Conservation (phyloP, 2,329 filamentous ascomycete species). For the Dothideomycetidae sp. region DNA sequence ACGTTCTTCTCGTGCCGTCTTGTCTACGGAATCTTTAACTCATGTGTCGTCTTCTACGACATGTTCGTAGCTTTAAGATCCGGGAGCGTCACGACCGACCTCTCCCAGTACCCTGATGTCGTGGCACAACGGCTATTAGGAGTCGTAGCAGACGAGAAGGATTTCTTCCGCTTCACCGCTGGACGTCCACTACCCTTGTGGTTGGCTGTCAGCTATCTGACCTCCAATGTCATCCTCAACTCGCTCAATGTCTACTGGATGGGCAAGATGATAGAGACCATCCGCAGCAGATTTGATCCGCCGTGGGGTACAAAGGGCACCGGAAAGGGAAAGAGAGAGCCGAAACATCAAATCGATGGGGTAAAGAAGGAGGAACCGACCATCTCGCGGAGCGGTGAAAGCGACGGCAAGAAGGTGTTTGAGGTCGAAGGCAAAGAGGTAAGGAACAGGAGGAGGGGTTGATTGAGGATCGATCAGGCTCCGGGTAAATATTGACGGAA, state of each 20-base stretch:
- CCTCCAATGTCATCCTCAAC: slow-evolving; percentile 58
- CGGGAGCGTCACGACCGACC: slow-evolving; percentile 13
- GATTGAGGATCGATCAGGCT: too few relatives aligned
- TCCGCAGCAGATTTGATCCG: slow-evolving; percentile 59
- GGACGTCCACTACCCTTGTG: slow-evolving; percentile 46
- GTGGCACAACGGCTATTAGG: slow-evolving; percentile 2
- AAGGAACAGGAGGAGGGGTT: slow-evolving; percentile 8
- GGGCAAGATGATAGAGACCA: slow-evolving; percentile 68
- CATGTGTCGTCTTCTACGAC: slow-evolving; percentile 54
- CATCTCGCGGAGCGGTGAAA: slow-evolving; percentile 15
- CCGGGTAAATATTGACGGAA: too few relatives aligned
- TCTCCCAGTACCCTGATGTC: slow-evolving; percentile 9
- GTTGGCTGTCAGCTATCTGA: slow-evolving; percentile 54
- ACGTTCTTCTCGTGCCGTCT: slow-evolving; percentile 68
- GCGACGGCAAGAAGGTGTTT: slow-evolving; percentile 16
- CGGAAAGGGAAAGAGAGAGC: slow-evolving; percentile 17
- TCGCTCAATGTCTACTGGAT: slow-evolving; percentile 76
- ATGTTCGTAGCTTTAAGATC: slow-evolving; percentile 39
- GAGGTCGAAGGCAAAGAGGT: slow-evolving; percentile 14
- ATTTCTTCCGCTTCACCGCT: slow-evolving; percentile 37
- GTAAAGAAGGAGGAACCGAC: slow-evolving; percentile 14
- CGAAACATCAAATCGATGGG: slow-evolving; percentile 11
- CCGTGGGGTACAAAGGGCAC: slow-evolving; percentile 33
- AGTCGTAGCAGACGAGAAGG: slow-evolving; percentile 14
- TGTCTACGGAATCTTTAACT: slow-evolving; percentile 58